phyloP scores from a whole-genome alignment of 495 filamentous ascomycete genomes.

The Apodospora peruviana region DNA sequence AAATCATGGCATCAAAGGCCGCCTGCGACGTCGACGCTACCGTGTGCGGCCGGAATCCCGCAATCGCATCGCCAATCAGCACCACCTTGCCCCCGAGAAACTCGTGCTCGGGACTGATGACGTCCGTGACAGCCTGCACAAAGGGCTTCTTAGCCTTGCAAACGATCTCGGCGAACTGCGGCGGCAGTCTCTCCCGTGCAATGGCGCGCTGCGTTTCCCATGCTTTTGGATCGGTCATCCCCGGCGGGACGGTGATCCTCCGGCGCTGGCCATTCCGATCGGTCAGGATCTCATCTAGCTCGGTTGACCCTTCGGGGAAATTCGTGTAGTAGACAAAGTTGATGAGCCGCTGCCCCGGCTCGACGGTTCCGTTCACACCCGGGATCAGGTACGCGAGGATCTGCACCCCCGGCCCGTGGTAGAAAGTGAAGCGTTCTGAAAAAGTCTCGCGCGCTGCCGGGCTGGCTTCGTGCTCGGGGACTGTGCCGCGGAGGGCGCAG shows the following conservation, averaged over 20 bases:
- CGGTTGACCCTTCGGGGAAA: slow-evolving; percentile 38
- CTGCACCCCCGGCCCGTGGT: slow-evolving; percentile 36
- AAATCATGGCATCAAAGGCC: slow-evolving; percentile 41
- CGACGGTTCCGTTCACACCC: slow-evolving; percentile 40
- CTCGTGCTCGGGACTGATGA: slow-evolving; percentile 36
- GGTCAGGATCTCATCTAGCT: slow-evolving; percentile 48
- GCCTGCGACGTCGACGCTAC: slow-evolving; percentile 47
- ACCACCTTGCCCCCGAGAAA: slow-evolving; percentile 46
- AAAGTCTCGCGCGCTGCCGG: slow-evolving; percentile 62
- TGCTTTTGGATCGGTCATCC: slow-evolving; percentile 34
- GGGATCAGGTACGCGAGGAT: slow-evolving; percentile 51
- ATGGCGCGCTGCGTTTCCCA: slow-evolving; percentile 39
- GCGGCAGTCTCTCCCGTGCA: slow-evolving; percentile 38
- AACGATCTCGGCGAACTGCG: slow-evolving; percentile 50
- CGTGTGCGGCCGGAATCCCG: slow-evolving; percentile 52
- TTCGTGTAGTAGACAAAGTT: slow-evolving; percentile 58
- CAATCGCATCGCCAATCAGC: slow-evolving; percentile 52
- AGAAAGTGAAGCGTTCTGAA: slow-evolving; percentile 50
- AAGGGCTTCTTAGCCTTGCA: slow-evolving; percentile 44
- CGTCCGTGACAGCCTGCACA: slow-evolving; percentile 52
- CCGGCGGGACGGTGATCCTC: slow-evolving; percentile 45
- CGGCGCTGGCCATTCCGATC: slow-evolving; percentile 42
- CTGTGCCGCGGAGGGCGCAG: slow-evolving; percentile 49
- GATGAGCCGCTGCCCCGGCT: slow-evolving; percentile 41
- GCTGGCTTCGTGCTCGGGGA: slow-evolving; percentile 67